Base-by-base conservation (phyloP, 768 basidiomycete genomes). In the Cytidiella melzeri region DNA sequence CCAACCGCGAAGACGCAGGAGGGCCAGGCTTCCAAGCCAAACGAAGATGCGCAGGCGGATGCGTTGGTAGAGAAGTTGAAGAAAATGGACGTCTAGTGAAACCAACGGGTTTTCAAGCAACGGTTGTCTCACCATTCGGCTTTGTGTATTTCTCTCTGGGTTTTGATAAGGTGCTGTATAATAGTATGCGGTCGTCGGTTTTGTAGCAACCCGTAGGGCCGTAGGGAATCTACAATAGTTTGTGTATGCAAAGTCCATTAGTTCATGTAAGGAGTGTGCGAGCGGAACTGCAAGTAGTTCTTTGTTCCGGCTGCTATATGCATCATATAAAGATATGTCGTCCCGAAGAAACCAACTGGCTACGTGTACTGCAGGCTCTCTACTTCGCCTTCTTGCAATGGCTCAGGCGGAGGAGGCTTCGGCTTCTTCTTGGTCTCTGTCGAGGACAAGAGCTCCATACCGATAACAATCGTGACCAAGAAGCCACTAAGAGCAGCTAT, bases 401-500 rank as follows among this genome's bases (percentile, higher is more conserved):
- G 23, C 20, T 56, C 37, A 7, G 53, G 56, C 20, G 45, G 48
- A 12, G 46, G 53, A 5, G 67, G 55, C 12, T 64, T 51, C 4
- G 70, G 50, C 37, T 61, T 64, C 19, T 70, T 59, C 55, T 70
- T 75, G 21, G 70, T 74, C 48, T 63, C 55, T 18, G 51, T 56
- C 11, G 49, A 20, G 10, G 63, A 54, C 21, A 75, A 74, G 18
- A 90, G 58, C 60, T 92, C 88, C 82, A 88, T 83, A 34, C 71
- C 68, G 40, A 87, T 54, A 56, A 91, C 72, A 53, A 86, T 84
- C 51, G 80, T 69, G n/a, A 86, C 47, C n/a, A 83, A 69, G 55
- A 90, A 86, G 6, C 72, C 79, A 21, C 73, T 68, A 21, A 90
- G 70, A 1, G 84, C 77, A 27, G 75, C 87, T 89, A 45, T 11